phyloP scores from a whole-genome alignment of 805 yeast genomes.

The Cyberlindnera xylosilytica region DNA sequence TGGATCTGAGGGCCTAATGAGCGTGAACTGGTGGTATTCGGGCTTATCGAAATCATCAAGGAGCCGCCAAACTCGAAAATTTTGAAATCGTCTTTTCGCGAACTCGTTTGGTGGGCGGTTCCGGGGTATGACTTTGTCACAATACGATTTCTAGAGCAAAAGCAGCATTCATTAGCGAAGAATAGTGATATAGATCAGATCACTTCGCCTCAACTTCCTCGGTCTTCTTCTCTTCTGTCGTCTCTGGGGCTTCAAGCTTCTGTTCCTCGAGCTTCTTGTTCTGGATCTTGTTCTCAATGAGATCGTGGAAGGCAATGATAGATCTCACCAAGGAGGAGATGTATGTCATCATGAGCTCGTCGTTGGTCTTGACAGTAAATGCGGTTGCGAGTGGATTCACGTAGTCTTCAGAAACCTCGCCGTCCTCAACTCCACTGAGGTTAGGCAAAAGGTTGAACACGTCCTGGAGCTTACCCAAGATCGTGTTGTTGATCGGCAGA shows the following conservation, averaged over 20 bases:
- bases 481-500: constrained; percentile 85
- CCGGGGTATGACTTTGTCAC: too few relatives aligned
- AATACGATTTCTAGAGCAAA: too few relatives aligned
- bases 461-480: constrained; percentile 90
- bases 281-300: constrained; percentile 92
- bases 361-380: constrained; percentile 90
- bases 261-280: constrained; percentile 51
- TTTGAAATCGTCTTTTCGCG: background rate
- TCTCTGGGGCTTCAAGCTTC: constrained; percentile 10
- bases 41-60: background rate
- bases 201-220: constrained; percentile 7
- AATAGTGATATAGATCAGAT: too few relatives aligned
- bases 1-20: too few relatives aligned
- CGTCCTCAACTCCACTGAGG: constrained; percentile 40
- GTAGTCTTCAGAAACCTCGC: constrained; percentile 27
- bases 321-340: constrained; percentile 88
- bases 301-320: constrained; percentile 92
- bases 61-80: background rate
- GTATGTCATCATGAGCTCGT: constrained; percentile 91
- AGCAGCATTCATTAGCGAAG: too few relatives aligned
- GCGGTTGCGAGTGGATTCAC: constrained; percentile 66
- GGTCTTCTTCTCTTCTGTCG: constrained; percentile 4
- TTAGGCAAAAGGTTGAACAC: constrained; percentile 92
- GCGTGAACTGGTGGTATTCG: background rate
- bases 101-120: background rate